Percentiles rank a stretch among this genome's conserved stretches.
Conservation (phyloP, 2,329 filamentous ascomycete genomes). For the Xylariaceae sp. region DNA sequence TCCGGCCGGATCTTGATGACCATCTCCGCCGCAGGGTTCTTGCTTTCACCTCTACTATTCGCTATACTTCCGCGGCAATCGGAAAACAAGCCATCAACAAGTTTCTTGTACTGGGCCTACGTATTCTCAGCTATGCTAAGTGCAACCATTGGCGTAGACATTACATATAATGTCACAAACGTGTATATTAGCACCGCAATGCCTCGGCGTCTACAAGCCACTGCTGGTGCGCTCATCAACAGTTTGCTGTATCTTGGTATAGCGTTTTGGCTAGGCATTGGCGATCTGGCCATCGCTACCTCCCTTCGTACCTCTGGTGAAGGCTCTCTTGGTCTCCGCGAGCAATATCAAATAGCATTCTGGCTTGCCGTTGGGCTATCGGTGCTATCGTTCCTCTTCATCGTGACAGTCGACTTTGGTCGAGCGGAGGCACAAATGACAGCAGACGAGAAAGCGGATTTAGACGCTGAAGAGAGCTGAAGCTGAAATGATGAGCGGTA, state of each 20-base stretch:
- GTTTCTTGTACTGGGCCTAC: slow-evolving; percentile 71
- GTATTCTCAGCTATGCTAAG: slow-evolving; percentile 74
- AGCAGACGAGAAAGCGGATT: slow-evolving; percentile 38
- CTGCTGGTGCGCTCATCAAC: slow-evolving; percentile 75
- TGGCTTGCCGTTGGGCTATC: slow-evolving; percentile 41
- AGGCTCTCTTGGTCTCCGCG: slow-evolving; percentile 27
- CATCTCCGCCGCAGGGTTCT: slow-evolving; percentile 64
- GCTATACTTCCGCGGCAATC: slow-evolving; percentile 65
- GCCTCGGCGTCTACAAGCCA: slow-evolving; percentile 69
- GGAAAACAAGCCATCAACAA: slow-evolving; percentile 43
- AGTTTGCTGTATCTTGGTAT: slow-evolving; percentile 74
- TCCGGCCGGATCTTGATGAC: slow-evolving; percentile 67
- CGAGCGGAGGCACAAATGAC: slow-evolving; percentile 41
- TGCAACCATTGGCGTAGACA: slow-evolving; percentile 75
- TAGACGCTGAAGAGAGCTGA: slow-evolving; percentile 12
- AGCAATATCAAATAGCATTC: slow-evolving; percentile 41
- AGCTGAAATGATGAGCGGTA: neutral
- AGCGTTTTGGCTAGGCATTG: slow-evolving; percentile 72
- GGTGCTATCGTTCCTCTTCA: slow-evolving; percentile 33
- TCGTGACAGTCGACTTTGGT: slow-evolving; percentile 37
- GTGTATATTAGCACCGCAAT: slow-evolving; percentile 79
- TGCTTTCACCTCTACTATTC: slow-evolving; percentile 66
- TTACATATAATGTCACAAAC: slow-evolving; percentile 76
- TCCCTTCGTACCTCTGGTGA: slow-evolving; percentile 40
- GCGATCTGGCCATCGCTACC: slow-evolving; percentile 66